Percentiles rank a stretch among this genome's conserved stretches.
Conservation (phyloP, 306 rosid species). For the Cicer yamashitae region DNA sequence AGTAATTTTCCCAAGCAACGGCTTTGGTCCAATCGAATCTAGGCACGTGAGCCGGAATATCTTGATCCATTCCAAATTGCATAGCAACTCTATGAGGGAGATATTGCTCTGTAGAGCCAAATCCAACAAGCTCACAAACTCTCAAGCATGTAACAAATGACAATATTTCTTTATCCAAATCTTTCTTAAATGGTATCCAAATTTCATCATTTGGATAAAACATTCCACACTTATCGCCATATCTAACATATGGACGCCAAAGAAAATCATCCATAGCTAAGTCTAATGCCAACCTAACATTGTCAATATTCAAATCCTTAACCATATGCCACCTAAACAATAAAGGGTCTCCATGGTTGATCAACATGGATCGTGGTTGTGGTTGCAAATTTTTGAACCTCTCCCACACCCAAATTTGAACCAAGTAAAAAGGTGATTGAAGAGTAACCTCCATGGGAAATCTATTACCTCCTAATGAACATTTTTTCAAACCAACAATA, state of each 20-base stretch:
- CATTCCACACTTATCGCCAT: neutral
- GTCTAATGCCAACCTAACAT: slow-evolving; percentile 49
- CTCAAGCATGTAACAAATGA: slow-evolving; percentile 54
- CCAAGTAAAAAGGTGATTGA: slow-evolving; percentile 59
- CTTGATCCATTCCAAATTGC: slow-evolving; percentile 77
- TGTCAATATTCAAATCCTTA: slow-evolving; percentile 31
- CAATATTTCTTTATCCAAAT: slow-evolving; percentile 30
- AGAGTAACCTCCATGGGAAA: slow-evolving; percentile 24
- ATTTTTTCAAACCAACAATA: slow-evolving; percentile 27
- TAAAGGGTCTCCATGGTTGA: slow-evolving; percentile 32
- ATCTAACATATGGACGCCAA: slow-evolving; percentile 61
- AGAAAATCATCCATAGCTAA: slow-evolving; percentile 39
- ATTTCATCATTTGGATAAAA: slow-evolving; percentile 48
- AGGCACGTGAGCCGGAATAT: slow-evolving; percentile 46
- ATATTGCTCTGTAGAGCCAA: slow-evolving; percentile 47
- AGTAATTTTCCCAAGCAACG: slow-evolving; percentile 52
- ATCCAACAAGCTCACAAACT: slow-evolving; percentile 53
- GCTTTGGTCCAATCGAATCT: neutral
- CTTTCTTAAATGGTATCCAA: slow-evolving; percentile 22
- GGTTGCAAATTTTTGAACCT: slow-evolving; percentile 54
- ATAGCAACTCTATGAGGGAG: slow-evolving; percentile 63
- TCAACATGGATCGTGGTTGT: slow-evolving; percentile 7
- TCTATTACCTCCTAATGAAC: neutral
- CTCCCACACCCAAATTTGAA: slow-evolving; percentile 75
- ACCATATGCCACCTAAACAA: slow-evolving; percentile 54